Evolutionary conservation across 805 yeast genomes (phyloP).

Genomic region (Myxozyma lipomycoides): DNA sequence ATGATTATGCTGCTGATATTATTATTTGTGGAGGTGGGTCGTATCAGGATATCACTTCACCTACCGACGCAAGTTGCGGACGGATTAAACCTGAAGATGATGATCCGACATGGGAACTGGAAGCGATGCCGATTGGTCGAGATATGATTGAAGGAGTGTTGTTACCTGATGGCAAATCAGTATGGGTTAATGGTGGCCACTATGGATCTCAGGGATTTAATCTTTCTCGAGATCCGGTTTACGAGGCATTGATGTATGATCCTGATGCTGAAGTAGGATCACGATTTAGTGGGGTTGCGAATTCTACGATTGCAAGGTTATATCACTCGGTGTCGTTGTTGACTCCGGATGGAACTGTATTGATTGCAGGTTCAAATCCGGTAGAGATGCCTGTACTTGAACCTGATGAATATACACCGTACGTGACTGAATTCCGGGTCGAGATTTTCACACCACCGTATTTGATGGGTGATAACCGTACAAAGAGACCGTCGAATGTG

Average conservation of each 20-base stretch:
- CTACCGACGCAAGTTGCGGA: conserved; percentile 25
- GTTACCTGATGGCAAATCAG: conserved; percentile 21
- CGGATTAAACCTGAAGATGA: conserved; percentile 22
- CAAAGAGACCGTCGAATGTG: conserved; percentile 9
- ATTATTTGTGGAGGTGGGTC: conserved; percentile 26
- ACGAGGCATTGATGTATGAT: conserved; percentile 17
- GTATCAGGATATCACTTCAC: conserved; percentile 25
- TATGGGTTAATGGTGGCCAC: conserved; percentile 22
- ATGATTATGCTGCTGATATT: conserved; percentile 18
- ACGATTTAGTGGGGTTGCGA: conserved; percentile 15
- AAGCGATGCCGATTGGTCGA: conserved; percentile 20
- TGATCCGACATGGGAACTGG: conserved; percentile 19
- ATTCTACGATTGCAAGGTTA: conserved; percentile 23
- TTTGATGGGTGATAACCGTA: conserved; percentile 21
- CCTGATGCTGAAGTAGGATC: conserved; percentile 5
- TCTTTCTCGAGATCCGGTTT: conserved; percentile 19
- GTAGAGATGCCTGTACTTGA: conserved; percentile 22
- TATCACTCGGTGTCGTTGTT: conserved; percentile 22
- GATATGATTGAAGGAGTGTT: conserved; percentile 23
- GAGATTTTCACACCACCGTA: conserved; percentile 26
- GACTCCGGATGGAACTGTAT: conserved; percentile 22
- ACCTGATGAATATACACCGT: conserved; percentile 22
- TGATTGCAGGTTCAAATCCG: conserved; percentile 25
- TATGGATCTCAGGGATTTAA: conserved; percentile 24
- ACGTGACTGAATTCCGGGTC: conserved; percentile 24